Percentiles rank a stretch among this genome's conserved stretches.
These are phyloP conservation scores for Ajuga chamaepitys DNA, from an alignment of 257 asterid species.

Conservation along the genomic window DNA sequence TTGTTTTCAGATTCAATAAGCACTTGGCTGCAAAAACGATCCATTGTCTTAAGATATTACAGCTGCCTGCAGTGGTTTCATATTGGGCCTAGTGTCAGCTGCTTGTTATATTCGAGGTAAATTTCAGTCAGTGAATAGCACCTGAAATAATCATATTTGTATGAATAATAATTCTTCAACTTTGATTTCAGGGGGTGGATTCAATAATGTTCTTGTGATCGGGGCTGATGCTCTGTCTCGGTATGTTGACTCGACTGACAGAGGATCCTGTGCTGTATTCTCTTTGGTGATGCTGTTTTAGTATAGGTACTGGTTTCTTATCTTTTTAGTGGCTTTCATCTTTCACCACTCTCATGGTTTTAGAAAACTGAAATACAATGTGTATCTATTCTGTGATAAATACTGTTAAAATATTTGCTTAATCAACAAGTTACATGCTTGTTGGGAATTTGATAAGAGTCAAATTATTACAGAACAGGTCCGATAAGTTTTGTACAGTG, in stretches of 20 bases:
- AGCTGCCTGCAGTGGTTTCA: constrained; percentile 96
- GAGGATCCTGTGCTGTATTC: constrained; percentile 97
- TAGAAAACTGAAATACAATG: neutral
- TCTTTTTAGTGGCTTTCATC: neutral
- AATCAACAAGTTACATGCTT: no score
- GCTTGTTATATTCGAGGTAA: constrained; percentile 87
- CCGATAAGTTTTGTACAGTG: no score
- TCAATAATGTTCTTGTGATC: constrained; percentile 87
- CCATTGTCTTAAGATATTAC: constrained; percentile 93
- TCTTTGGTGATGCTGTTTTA: constrained; percentile 93
- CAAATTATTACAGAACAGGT: no score
- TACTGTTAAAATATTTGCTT: no score
- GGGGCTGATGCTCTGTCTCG: constrained; percentile 98
- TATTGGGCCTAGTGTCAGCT: constrained; percentile 87
- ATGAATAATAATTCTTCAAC: neutral
- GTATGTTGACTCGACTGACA: constrained; percentile 87
- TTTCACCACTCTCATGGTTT: neutral
- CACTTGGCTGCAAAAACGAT: constrained; percentile 82
- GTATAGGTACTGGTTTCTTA: constrained; percentile 34
- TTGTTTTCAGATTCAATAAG: constrained; percentile 68
- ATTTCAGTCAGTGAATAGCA: neutral
- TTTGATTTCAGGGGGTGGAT: constrained; percentile 65
- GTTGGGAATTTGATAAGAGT: no score
- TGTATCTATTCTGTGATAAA: no score
- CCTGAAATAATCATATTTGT: neutral